phyloP scores from a whole-genome alignment of 345 rosid genomes.

The Aegle marmelos region DNA sequence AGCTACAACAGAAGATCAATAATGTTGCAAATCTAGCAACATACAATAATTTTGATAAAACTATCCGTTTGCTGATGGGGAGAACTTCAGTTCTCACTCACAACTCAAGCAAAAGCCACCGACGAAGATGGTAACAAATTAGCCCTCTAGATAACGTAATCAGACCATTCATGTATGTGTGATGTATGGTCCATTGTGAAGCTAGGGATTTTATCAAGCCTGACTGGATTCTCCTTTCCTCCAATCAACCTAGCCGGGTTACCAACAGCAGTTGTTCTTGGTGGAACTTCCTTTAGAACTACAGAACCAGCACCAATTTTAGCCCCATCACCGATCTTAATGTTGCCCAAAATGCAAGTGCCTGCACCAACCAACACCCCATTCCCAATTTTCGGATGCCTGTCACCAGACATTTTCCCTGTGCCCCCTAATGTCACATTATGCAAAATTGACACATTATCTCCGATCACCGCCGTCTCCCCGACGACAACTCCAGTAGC shows the following conservation, averaged over 20 bases:
- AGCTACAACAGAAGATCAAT: background rate
- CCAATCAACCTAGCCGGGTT: conserved; percentile 91
- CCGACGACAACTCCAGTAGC: conserved; percentile 85
- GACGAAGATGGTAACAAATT: background rate
- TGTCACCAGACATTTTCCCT: conserved; percentile 74
- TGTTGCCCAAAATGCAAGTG: conserved; percentile 85
- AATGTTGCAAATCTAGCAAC: background rate
- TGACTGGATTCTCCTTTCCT: conserved; percentile 79
- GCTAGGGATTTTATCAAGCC: conserved; percentile 76
- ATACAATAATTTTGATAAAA: background rate
- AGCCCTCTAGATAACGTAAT: conserved; percentile 72
- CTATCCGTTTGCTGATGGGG: background rate
- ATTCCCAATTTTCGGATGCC: conserved; percentile 95
- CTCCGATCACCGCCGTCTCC: conserved; percentile 90
- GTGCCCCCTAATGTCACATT: conserved; percentile 94
- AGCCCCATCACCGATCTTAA: conserved; percentile 88
- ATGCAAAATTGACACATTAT: conserved; percentile 83
- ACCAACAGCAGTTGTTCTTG: conserved; percentile 83
- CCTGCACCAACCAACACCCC: conserved; percentile 96
- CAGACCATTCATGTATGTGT: conserved; percentile 78
- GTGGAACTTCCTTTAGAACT: conserved; percentile 77
- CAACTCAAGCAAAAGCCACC: background rate
- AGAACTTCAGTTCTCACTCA: background rate
- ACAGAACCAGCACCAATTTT: conserved; percentile 94
- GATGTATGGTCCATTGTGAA: conserved; percentile 94